Conservation (phyloP, 805 yeast genomes). For the Yamadazyma endophytica region DNA sequence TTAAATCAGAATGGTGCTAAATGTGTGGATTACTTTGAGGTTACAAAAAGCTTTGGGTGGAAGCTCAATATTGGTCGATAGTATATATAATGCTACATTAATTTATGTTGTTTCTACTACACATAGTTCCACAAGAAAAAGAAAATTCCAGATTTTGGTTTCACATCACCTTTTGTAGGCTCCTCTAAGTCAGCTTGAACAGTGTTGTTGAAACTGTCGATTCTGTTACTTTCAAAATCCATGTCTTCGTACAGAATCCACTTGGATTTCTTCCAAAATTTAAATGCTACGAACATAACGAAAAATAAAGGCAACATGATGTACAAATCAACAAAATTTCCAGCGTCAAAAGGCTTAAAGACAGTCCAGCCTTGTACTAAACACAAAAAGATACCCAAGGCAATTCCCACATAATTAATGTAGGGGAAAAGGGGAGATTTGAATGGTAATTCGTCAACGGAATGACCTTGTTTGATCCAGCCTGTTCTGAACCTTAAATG, state of each 20-base stretch:
- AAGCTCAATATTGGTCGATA: constrained; percentile 18
- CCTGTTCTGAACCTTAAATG: constrained; percentile 18
- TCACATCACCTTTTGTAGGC: too few species aligned
- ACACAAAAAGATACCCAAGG: constrained; percentile 13
- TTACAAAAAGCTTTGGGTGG: constrained; percentile 40
- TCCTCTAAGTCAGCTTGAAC: constrained; percentile 3
- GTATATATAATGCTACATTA: not conserved
- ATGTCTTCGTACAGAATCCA: constrained; percentile 37
- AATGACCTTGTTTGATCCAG: constrained; percentile 15
- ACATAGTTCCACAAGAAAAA: constrained; percentile 1
- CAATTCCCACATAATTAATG: constrained; percentile 11
- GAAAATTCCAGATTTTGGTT: not conserved
- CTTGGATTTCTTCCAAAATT: constrained; percentile 29
- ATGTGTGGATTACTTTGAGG: constrained; percentile 41
- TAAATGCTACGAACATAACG: constrained; percentile 30
- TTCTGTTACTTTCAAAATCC: constrained; percentile 43
- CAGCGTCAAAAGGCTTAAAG: constrained; percentile 17
- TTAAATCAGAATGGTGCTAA: constrained; percentile 22
- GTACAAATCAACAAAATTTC: constrained; percentile 17
- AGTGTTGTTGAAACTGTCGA: constrained; percentile 7
- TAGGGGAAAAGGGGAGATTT: constrained; percentile 16
- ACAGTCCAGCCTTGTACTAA: constrained; percentile 21
- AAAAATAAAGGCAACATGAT: constrained; percentile 15
- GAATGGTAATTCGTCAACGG: constrained; percentile 12
- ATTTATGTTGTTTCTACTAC: not conserved